Evolutionary conservation across 306 rosid species (phyloP).

Genomic region (Astragalus glycyphyllos): DNA sequence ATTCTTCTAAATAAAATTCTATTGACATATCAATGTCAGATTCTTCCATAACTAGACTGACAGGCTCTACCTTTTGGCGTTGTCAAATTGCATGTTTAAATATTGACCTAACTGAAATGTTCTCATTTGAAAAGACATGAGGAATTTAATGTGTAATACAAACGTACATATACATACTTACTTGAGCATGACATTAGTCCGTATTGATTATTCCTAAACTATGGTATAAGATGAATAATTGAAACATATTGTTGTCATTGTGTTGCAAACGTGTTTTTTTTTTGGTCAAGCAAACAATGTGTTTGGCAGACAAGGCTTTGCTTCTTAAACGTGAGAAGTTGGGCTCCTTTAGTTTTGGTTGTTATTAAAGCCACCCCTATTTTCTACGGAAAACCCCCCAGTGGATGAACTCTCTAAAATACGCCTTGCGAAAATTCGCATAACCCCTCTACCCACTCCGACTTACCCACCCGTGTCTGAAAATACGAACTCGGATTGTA

Average conservation of each 20-base stretch:
- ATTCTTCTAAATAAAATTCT: slow-evolving; percentile 11
- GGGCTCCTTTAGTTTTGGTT: neutral
- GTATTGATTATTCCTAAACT: slow-evolving; percentile 22
- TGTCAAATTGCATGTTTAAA: slow-evolving; percentile 38
- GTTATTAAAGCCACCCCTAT: no score
- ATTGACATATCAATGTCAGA: slow-evolving; percentile 36
- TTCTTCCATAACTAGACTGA: slow-evolving; percentile 38
- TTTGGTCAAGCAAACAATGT: neutral
- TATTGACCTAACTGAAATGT: slow-evolving; percentile 45
- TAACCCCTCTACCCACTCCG: no score
- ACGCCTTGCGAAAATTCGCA: no score
- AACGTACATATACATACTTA: neutral
- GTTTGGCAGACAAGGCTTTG: neutral
- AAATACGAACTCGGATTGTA: no score
- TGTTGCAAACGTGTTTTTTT: no score
- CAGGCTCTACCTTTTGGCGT: slow-evolving; percentile 24
- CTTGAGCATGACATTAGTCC: slow-evolving; percentile 21
- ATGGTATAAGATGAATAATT: neutral
- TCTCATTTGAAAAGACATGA: slow-evolving; percentile 41
- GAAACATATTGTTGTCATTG: neutral
- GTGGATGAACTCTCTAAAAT: no score
- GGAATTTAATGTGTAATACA: slow-evolving; percentile 18
- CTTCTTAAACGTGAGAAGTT: neutral
- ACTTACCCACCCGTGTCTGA: no score
- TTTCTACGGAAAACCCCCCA: no score